Evolutionary conservation across 495 filamentous ascomycete species (phyloP).

Genomic region (Friedmanniomyces simplex): DNA sequence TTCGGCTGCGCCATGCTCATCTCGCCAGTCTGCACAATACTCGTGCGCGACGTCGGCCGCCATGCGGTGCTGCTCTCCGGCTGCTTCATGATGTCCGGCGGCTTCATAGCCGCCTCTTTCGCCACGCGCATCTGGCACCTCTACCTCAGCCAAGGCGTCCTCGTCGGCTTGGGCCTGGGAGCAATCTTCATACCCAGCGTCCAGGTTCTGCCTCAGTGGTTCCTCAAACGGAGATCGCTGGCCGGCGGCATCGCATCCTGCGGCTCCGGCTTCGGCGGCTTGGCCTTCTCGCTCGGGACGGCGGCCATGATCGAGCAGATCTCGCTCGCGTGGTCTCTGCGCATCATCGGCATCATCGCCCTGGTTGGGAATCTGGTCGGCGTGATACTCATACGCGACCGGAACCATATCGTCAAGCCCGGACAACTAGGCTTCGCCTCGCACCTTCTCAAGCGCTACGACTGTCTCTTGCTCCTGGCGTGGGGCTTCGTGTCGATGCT

Average conservation of each 20-base stretch:
- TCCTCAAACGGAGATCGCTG: conserved; percentile 53
- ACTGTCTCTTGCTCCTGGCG: conserved; percentile 43
- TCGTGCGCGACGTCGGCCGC: conserved; percentile 29
- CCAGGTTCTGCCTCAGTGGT: conserved; percentile 69
- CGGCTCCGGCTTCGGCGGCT: conserved; percentile 62
- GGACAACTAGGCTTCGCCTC: conserved; percentile 42
- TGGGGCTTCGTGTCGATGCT: conserved; percentile 63
- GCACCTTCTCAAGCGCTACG: conserved; percentile 29
- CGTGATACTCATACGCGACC: conserved; percentile 49
- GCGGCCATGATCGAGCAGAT: conserved; percentile 50
- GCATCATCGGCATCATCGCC: conserved; percentile 42
- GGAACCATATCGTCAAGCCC: conserved; percentile 42
- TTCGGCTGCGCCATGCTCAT: conserved; percentile 37
- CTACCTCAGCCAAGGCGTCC: conserved; percentile 63
- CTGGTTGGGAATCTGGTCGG: conserved; percentile 49
- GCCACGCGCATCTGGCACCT: conserved; percentile 40
- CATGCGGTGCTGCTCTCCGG: conserved; percentile 32
- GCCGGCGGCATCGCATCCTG: conserved; percentile 62
- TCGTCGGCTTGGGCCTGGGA: conserved; percentile 65
- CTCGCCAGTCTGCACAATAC: conserved; percentile 37
- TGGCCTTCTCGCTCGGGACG: conserved; percentile 43
- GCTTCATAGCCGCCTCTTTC: conserved; percentile 39
- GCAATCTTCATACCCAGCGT: conserved; percentile 62
- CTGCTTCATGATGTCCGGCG: conserved; percentile 30
- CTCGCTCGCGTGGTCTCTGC: conserved; percentile 53